Evolutionary conservation across 176 grass and related monocot genomes (phyloP), one percentile per base, ranked within the genome.

Genomic region (Lolium multiflorum): DNA sequence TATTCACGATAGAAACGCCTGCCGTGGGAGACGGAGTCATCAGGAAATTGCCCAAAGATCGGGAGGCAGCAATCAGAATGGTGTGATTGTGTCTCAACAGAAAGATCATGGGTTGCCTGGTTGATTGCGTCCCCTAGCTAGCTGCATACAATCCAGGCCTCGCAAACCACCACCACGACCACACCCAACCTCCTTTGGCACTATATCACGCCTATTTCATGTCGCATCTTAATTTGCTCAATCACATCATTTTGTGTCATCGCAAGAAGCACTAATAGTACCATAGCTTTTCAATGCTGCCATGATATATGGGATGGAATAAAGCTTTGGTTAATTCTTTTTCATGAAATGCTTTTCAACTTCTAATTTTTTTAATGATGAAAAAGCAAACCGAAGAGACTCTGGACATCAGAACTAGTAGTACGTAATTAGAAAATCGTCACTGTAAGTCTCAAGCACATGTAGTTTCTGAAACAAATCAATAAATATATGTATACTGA

Each of bases 61-160:
- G 37, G 82, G 76, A 79, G 80, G 39, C 73, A 76, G 24, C 22
- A 52, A 76, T 43, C 70, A 58, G 35, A 78, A 46, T 66, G 24
- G 60, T 65, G 70, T 73, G 70, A 25, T 73, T 77, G 49, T 74
- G 43, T 48, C 48, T 65, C 88, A 76, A 59, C 77, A 64, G 81
- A 89, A 89, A 81, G 82, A 89, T 89, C 58, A 89, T 81, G 84
- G 76, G 25, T 75, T 89, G 76, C 46, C 68, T 89, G 68, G 39
- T 73, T 48, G 70, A 24, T 73, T 73, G 43, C 80, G 67, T 56
- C 58, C 67, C 75, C 87, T 79, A 68, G 5, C 38, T 71, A 63
- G 68, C 68, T 71, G 39, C 68, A 83, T 70, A 76, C 60, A 86
- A 51, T 24, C 26, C 88, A 58, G 75, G 76, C 83, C 71, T 72